Evolutionary conservation across 768 basidiomycete genomes (phyloP), one percentile per base, ranked within the genome.

Genomic region (Brasilioporus rufonigricans): DNA sequence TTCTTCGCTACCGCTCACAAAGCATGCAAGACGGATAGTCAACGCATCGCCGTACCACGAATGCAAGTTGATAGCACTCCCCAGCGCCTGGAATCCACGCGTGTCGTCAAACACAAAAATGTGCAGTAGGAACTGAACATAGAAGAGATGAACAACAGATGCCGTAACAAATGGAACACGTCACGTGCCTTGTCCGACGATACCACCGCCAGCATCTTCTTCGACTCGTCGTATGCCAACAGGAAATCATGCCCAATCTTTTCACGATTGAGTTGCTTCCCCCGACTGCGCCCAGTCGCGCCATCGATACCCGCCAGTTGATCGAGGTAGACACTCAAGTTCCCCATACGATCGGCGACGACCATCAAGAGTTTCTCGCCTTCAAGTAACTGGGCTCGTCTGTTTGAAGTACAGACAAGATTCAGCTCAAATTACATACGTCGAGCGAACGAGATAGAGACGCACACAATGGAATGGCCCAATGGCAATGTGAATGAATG

Each of bases 1-100:
- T 51, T 85, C 84, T 56, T 85, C 83, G 31, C 62, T 75, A 6
- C 80, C 80, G 44, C 67, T 66, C 2, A 82, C 71, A 53, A 84
- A 83, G 39, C 75, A 73, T 1, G 75, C 70, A 16, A 70, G 69
- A 2, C 45, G 53, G 14, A 84, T 71, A 5, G 49, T 41, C 1
- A 56, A n/a, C 7, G 55, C 61, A 0, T 61, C 52, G 9, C 61
- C 49, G 56, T 80, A 82, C 81, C 81, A 84, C 0, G 59, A 47
- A 4, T 54, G 54, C 10, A 85, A 69, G 40, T 77, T 71, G 7
- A 79, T 65, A 0, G 75, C 48, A 10, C 65, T 73, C 1, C 80
- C 81, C 44, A 66, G 68, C 1, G 70, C 74, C 48, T 77, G 75
- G 10, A 83, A 59, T 3, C 60, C 60, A 16, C 75, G 80, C 0